These are phyloP conservation scores for Hyaloscypha bicolor DNA, from an alignment of 495 filamentous ascomycete genomes.

Conservation along the genomic window DNA sequence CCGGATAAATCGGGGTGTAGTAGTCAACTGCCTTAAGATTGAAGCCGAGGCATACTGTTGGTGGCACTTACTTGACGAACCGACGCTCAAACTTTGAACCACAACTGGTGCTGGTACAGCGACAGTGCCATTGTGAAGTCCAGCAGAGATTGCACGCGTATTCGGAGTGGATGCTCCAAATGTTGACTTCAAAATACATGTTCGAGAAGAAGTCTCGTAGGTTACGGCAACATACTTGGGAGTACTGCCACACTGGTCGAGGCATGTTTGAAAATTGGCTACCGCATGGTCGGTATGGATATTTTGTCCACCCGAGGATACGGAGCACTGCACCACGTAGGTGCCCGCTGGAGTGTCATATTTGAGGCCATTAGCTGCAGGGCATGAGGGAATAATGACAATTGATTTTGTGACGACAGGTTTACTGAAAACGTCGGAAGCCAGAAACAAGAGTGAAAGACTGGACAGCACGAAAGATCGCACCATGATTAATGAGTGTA, in stretches of 20 bases:
- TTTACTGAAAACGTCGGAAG: background rate
- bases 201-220: background rate
- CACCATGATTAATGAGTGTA: background rate
- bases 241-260: background rate
- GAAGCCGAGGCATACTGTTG: no score
- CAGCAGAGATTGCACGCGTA: background rate
- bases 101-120: background rate
- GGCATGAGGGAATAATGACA: slow-evolving; percentile 1
- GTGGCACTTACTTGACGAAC: background rate
- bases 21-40: no score
- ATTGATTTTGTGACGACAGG: background rate
- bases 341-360: slow-evolving; percentile 3
- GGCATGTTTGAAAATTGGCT: background rate
- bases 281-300: background rate
- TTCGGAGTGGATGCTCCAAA: background rate
- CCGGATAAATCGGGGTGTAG: no score
- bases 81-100: background rate
- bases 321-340: slow-evolving; percentile 2
- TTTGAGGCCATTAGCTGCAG: background rate
- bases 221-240: background rate
- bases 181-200: slow-evolving; percentile 2
- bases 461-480: slow-evolving; percentile 4
- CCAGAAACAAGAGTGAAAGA: slow-evolving; percentile 3
- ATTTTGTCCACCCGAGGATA: background rate
- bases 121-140: background rate